Conservation (phyloP, 2,329 filamentous ascomycete genomes). For the Diaporthe helianthi region DNA sequence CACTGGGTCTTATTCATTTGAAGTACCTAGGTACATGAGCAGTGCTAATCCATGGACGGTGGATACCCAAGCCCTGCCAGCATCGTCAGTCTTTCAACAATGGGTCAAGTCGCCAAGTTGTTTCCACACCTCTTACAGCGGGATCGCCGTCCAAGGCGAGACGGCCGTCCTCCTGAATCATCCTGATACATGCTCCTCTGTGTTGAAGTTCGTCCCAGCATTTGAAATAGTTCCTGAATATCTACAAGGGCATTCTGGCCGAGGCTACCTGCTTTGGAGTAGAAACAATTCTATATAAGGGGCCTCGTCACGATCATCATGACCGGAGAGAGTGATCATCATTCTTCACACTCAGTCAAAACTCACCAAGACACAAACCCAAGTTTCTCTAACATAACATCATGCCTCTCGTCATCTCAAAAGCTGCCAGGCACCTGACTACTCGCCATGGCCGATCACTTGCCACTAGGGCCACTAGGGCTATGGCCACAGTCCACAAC, state of each 20-base stretch:
- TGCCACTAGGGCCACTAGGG: not conserved
- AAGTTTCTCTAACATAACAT: not conserved
- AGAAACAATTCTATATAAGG: not conserved
- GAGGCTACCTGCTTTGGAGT: not conserved
- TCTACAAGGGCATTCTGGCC: not conserved
- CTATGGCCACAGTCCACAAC: conserved; percentile 16
- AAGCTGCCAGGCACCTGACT: conserved; percentile 2
- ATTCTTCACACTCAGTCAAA: not conserved
- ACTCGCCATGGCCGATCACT: not conserved
- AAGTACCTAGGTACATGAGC: not conserved
- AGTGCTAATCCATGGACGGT: not conserved
- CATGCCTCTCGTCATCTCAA: conserved; percentile 19
- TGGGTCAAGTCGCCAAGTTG: not conserved
- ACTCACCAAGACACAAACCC: not conserved
- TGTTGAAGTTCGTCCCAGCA: not conserved
- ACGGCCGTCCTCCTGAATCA: conserved; percentile 3
- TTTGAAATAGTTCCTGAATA: not conserved
- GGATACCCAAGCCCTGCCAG: not conserved
- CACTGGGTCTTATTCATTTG: not conserved
- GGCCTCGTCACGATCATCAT: not conserved
- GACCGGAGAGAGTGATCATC: not conserved
- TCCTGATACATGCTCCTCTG: not conserved
- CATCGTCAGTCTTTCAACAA: not conserved
- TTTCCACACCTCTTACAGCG: not conserved
- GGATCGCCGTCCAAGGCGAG: not conserved